These are phyloP conservation scores for Eucalyptus virginea DNA, from an alignment of 345 rosid genomes.

Conservation along the genomic window DNA sequence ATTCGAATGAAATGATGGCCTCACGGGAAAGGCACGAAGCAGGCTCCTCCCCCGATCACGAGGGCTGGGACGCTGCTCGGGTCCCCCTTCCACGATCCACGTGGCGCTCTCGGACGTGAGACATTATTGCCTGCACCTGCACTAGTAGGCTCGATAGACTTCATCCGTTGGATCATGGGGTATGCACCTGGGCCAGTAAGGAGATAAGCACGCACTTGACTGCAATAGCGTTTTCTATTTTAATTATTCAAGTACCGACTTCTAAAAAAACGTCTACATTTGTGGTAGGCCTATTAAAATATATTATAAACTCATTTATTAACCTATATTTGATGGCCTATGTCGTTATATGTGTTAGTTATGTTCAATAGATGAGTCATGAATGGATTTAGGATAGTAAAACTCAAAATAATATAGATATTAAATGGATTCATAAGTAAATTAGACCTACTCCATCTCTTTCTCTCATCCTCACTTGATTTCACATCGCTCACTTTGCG, in stretches of 20 bases:
- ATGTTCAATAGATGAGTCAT: too few species aligned
- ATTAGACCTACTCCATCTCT: too few species aligned
- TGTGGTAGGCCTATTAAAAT: accelerated
- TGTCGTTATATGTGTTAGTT: too few species aligned
- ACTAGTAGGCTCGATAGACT: too few species aligned
- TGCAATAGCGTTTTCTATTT: not conserved
- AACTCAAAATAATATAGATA: too few species aligned
- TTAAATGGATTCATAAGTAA: too few species aligned
- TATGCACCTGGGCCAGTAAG: too few species aligned
- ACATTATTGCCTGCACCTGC: not conserved
- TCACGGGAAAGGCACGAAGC: not conserved
- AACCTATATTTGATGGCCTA: too few species aligned
- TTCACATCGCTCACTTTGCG: accelerated
- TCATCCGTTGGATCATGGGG: not conserved
- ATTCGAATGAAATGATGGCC: not conserved
- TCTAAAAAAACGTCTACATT: not conserved
- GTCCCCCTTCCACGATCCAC: not conserved
- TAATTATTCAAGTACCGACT: too few species aligned
- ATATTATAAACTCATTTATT: too few species aligned
- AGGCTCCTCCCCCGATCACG: not conserved
- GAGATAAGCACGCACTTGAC: not conserved
- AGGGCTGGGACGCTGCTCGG: not conserved
- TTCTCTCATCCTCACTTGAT: too few species aligned
- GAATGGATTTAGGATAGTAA: too few species aligned
- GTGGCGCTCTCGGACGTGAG: not conserved